Conservation (phyloP, 208 protist genomes). For the Naegleria gruberi region DNA sequence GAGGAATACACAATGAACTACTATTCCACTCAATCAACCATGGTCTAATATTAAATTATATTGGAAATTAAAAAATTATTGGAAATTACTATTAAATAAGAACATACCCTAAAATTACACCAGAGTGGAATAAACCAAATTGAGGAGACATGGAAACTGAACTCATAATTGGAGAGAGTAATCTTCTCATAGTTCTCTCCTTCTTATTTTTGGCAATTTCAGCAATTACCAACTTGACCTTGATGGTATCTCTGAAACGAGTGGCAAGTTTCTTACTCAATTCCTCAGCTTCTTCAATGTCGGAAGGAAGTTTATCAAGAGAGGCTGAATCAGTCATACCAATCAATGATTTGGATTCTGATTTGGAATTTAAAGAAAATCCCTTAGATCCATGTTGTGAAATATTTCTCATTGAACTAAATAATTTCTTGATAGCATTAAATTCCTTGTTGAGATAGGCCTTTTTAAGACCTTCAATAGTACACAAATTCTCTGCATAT, state of each 20-base stretch:
- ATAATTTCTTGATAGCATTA: neutral
- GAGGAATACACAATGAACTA: neutral
- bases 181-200: neutral
- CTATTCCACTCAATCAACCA: neutral
- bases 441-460: conserved; percentile 2
- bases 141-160: neutral
- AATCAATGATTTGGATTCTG: neutral
- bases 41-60: neutral
- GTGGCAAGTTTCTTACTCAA: neutral
- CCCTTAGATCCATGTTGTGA: neutral
- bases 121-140: conserved; percentile 12
- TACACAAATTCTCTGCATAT: neutral
- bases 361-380: neutral
- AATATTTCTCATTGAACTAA: neutral
- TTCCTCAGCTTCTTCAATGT: neutral
- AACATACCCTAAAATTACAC: neutral
- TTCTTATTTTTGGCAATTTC: neutral
- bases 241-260: neutral
- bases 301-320: neutral
- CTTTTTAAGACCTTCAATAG: neutral
- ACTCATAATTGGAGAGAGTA: neutral
- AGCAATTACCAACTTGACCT: neutral
- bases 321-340: neutral
- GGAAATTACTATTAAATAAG: neutral
- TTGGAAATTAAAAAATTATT: neutral